A percentile compares a stretch with the other conserved stretches of the same genome.
These are phyloP conservation scores for Bacidia rubella DNA, from an alignment of 495 filamentous ascomycete genomes.

Conservation along the genomic window DNA sequence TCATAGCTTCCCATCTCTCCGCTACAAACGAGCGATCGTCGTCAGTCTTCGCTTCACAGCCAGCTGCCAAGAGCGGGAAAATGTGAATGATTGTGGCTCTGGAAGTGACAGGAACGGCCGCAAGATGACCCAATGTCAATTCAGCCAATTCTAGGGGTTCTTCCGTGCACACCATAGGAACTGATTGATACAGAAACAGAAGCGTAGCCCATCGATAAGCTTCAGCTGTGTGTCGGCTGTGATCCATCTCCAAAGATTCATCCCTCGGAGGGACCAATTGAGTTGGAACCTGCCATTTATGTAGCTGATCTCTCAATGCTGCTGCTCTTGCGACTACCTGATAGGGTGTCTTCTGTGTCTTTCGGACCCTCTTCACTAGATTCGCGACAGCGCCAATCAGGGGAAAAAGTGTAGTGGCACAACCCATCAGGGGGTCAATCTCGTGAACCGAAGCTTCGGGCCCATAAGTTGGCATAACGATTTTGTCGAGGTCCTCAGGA, in stretches of 20 bases:
- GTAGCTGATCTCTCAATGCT: constrained; percentile 47
- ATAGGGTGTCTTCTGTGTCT: constrained; percentile 42
- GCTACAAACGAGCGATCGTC: constrained; percentile 60
- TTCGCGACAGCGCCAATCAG: constrained; percentile 57
- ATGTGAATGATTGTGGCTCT: constrained; percentile 63
- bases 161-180: constrained; percentile 57
- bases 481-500: constrained; percentile 36
- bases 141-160: constrained; percentile 46
- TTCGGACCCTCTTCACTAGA: constrained; percentile 51
- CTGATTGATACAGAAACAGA: constrained; percentile 63
- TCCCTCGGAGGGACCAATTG: constrained; percentile 52
- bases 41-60: constrained; percentile 47
- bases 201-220: constrained; percentile 68
- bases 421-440: constrained; percentile 67
- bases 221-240: constrained; percentile 59
- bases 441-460: constrained; percentile 36
- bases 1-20: constrained; percentile 51
- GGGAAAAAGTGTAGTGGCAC: constrained; percentile 58
- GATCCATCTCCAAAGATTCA: constrained; percentile 46
- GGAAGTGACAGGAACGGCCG: constrained; percentile 48
- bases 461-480: constrained; percentile 24
- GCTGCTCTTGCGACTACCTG: constrained; percentile 51
- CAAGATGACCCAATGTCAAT: constrained; percentile 46
- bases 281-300: constrained; percentile 48
- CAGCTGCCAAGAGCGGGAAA: constrained; percentile 60